Evolutionary conservation across 2,329 filamentous ascomycete species (phyloP), one percentile per base, ranked within the genome.

Genomic region (Trichoderma arundinaceum): DNA sequence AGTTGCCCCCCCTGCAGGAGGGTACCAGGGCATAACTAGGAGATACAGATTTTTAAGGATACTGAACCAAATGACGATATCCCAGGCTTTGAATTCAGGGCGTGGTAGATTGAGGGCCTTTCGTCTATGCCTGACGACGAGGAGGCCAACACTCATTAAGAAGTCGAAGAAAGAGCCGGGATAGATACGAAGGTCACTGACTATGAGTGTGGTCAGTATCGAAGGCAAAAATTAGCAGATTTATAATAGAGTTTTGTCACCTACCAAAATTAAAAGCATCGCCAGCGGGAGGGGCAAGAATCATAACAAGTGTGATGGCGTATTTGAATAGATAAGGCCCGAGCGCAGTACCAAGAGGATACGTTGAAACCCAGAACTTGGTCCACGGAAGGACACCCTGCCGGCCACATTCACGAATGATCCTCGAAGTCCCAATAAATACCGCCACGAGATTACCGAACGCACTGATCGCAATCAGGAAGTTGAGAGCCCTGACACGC

Each of bases 11-110:
- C 79, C 82, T 0, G 80, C 79, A 0, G 90, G 90, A 1, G 89
- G 90, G 69, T 87, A 89, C 90, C 89, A 92, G 0, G 90, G 89
- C 82, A 90, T 90, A 15, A 88, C 81, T 2, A 92, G 76, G 51
- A 91, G 77, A 66, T 87, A 91, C 0, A 88, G 64, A 59, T 90
- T 84, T 0, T 87, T 77, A 0, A 86, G 72, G 52, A 89, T 82
- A 56, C 83, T 86, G 74, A 92, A 90, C 7, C 83, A 71, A 1
- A 91, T 74, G 0, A 83, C 79, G 0, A 82, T 60, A 65, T 87
- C 73, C 88, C 88, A 91, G 0, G 86, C 83, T 7, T 77, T 79
- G 74, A 90, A 91, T 4, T 82, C 81, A 0, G 84, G 77, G 0
- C 71, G 70, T 0, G 79, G 80, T 3, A 87, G 74, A 3, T 82